phyloP scores from a whole-genome alignment of 345 rosid species.

The Salix caprea region DNA sequence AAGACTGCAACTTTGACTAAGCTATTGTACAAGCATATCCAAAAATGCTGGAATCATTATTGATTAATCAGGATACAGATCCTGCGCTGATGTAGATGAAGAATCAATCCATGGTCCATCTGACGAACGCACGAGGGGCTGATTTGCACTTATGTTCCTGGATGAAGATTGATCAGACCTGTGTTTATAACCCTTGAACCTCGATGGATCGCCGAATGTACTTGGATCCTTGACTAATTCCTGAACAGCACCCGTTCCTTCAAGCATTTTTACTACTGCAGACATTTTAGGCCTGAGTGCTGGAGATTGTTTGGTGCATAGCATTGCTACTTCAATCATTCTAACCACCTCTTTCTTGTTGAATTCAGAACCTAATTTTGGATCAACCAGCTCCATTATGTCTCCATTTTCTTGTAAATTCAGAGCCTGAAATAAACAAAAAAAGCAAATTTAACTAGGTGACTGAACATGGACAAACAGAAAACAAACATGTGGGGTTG shows the following conservation, averaged over 20 bases:
- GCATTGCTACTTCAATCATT: slow-evolving; percentile 44
- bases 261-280: slow-evolving; percentile 54
- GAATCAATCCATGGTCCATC: background rate
- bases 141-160: background rate
- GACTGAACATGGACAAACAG: background rate
- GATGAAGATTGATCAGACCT: background rate
- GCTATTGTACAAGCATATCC: background rate
- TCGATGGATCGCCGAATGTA: slow-evolving; percentile 32
- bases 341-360: slow-evolving; percentile 34
- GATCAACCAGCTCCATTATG: slow-evolving; percentile 44
- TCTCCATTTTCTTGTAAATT: slow-evolving; percentile 37
- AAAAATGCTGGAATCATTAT: background rate
- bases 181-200: slow-evolving; percentile 34
- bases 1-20: background rate
- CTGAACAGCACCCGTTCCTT: slow-evolving; percentile 39
- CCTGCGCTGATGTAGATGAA: background rate
- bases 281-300: slow-evolving; percentile 53
- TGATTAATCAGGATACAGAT: background rate
- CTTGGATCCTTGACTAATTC: slow-evolving; percentile 32
- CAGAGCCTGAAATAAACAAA: slow-evolving; percentile 34
- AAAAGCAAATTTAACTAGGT: background rate
- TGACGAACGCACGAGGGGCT: background rate
- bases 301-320: slow-evolving; percentile 47
- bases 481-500: too few relatives aligned
- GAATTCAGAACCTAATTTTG: slow-evolving; percentile 34